Evolutionary conservation across 306 rosid genomes (phyloP), one percentile per base, ranked within the genome.

Genomic region (Citrullus amarus): DNA sequence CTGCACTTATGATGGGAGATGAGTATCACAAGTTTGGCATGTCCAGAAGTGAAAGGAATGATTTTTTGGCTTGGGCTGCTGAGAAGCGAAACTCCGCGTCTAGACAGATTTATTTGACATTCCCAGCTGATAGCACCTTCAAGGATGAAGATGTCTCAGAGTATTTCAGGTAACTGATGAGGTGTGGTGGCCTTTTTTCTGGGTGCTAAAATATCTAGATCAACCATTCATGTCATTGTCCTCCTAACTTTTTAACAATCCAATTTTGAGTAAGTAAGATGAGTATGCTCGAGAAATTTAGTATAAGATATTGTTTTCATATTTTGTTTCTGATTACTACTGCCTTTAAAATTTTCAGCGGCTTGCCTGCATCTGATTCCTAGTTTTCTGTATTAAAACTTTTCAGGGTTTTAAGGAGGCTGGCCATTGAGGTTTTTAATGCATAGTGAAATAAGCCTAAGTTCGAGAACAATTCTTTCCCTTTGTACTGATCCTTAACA

Each of bases 61-160:
- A 91, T 4, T 88, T 92, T 76, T 84, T 89, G 44, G 86, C 92
- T 32, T 79, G 89, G 86, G 75, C 89, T 70, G 85, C 93, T 0
- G 98, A 92, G 14, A 95, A 90, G 79, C 80, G 86, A 32, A 92
- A 90, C 83, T 90, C 97, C 1, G 97, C 98, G 1, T 90, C 98
- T 8, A 88, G 97, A 72, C 98, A 95, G 88, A 95, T 95, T 79
- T 95, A 95, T 80, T 81, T 95, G 78, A 95, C 98, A 10, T 95
- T 95, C 80, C 98, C 98, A 36, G 98, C 98, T 2, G 98, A 95
- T 81, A 95, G 98, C 86, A 90, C 95, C 14, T 95, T 95, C 82
- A 95, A 90, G 77, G 98, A 95, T 78, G 98, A 95, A 80, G 97
- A 94, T 72, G 98, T 94, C 85, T 94, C 98, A 0, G 98, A 92